Evolutionary conservation across 768 basidiomycete genomes (phyloP).

Genomic region (Lentinula lateritia): DNA sequence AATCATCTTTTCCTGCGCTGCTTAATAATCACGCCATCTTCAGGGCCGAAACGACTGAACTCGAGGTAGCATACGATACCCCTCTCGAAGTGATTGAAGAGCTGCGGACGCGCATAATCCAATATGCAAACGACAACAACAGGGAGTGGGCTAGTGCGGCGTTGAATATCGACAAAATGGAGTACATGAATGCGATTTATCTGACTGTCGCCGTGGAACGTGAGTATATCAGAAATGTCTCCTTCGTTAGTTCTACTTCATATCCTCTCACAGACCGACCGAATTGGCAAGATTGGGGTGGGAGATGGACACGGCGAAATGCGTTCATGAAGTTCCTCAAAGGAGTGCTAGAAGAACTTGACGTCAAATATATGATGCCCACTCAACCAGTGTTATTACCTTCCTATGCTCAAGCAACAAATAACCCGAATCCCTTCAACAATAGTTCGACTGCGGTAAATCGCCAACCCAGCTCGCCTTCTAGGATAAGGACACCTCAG

Average conservation of each 20-base stretch:
- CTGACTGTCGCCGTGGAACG: constrained; percentile 70
- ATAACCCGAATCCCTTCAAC: constrained; percentile 6
- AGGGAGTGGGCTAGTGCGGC: constrained; percentile 67
- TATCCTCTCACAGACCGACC: constrained; percentile 46
- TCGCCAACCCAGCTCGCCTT: background rate
- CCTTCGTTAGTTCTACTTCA: too few species aligned
- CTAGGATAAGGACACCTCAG: background rate
- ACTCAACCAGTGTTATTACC: constrained; percentile 66
- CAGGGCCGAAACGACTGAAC: constrained; percentile 64
- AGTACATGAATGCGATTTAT: constrained; percentile 66
- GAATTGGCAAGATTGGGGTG: constrained; percentile 89
- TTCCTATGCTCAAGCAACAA: constrained; percentile 8
- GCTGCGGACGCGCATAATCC: constrained; percentile 49
- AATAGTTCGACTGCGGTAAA: background rate
- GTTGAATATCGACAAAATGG: constrained; percentile 77
- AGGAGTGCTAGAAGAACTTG: constrained; percentile 65
- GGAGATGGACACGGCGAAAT: constrained; percentile 69
- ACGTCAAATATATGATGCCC: constrained; percentile 65
- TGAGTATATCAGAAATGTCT: constrained; percentile 24
- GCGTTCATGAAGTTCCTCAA: constrained; percentile 74
- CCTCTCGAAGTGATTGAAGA: constrained; percentile 67
- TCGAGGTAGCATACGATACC: constrained; percentile 65
- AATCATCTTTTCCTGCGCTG: background rate
- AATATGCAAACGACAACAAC: constrained; percentile 56
- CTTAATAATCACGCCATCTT: background rate